These are phyloP conservation scores for Geosmithia morbida DNA, from an alignment of 2,329 filamentous ascomycete genomes.

Conservation along the genomic window DNA sequence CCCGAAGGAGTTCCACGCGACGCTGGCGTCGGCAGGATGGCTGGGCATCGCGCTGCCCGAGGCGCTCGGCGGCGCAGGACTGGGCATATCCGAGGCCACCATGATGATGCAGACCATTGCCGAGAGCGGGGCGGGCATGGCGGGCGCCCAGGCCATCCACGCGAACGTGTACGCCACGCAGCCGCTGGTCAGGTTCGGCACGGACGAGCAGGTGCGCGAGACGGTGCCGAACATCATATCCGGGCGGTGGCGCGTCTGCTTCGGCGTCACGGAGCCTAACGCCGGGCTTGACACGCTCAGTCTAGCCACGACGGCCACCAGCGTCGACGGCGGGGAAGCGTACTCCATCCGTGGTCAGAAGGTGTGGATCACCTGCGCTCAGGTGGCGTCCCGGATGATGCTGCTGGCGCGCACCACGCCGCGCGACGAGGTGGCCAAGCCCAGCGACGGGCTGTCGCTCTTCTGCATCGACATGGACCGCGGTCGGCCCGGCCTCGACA, in stretches of 20 bases:
- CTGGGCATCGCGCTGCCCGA: constrained; percentile 70
- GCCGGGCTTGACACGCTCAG: constrained; percentile 66
- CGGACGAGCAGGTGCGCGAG: constrained; percentile 42
- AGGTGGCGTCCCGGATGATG: constrained; percentile 74
- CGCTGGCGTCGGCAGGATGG: constrained; percentile 63
- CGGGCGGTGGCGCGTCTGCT: constrained; percentile 60
- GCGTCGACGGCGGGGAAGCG: constrained; percentile 28
- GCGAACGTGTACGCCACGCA: constrained; percentile 65
- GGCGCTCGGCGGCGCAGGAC: constrained; percentile 55
- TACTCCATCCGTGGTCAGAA: constrained; percentile 67
- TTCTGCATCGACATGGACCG: constrained; percentile 70
- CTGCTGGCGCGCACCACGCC: constrained; percentile 64
- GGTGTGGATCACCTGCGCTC: constrained; percentile 80
- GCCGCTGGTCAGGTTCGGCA: constrained; percentile 59
- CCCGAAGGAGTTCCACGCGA: constrained; percentile 62
- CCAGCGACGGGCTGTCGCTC: constrained; percentile 62
- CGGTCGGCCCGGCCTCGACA: constrained; percentile 40
- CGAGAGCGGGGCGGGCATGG: constrained; percentile 69
- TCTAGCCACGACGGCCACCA: constrained; percentile 49
- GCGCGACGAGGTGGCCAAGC: constrained; percentile 49
- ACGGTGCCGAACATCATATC: constrained; percentile 59
- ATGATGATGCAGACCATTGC: constrained; percentile 81
- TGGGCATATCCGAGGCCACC: constrained; percentile 69
- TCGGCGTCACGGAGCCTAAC: constrained; percentile 76
- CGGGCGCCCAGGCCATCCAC: constrained; percentile 48